Conservation (phyloP, 2,329 filamentous ascomycete genomes). For the Rhytidhysteron rufulum region DNA sequence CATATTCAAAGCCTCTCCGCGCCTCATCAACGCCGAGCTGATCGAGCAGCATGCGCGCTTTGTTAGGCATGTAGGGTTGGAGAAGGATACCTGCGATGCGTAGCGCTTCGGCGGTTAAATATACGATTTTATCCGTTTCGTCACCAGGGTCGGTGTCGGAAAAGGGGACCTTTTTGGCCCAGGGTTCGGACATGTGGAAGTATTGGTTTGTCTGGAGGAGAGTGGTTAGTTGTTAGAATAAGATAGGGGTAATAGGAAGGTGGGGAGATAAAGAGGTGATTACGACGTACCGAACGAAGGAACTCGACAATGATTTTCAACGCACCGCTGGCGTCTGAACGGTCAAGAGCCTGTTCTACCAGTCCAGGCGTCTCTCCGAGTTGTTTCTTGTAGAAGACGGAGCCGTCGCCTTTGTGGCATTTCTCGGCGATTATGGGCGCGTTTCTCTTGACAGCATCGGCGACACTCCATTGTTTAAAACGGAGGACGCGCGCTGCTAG, state of each 20-base stretch:
- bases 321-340: slow-evolving; percentile 61
- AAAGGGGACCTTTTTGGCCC: slow-evolving; percentile 52
- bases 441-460: slow-evolving; percentile 50
- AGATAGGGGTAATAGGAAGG: neutral
- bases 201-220: slow-evolving; percentile 60
- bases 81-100: slow-evolving; percentile 79
- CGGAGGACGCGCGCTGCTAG: slow-evolving; percentile 67
- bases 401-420: slow-evolving; percentile 25
- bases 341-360: slow-evolving; percentile 57
- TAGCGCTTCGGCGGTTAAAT: slow-evolving; percentile 68
- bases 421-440: slow-evolving; percentile 21
- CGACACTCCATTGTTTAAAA: slow-evolving; percentile 65
- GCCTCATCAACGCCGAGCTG: slow-evolving; percentile 66
- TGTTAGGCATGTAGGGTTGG: slow-evolving; percentile 85
- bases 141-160: slow-evolving; percentile 24
- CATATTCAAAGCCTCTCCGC: slow-evolving; percentile 61
- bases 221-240: no score
- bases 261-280: slow-evolving; percentile 41
- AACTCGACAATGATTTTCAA: slow-evolving; percentile 61
- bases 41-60: slow-evolving; percentile 69
- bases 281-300: slow-evolving; percentile 46
- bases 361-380: slow-evolving; percentile 38
- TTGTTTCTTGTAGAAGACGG: slow-evolving; percentile 30
- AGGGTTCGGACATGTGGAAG: slow-evolving; percentile 64
- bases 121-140: slow-evolving; percentile 53